phyloP scores from a whole-genome alignment of 148 eudicot genomes.

The Chenopodium berlandieri region DNA sequence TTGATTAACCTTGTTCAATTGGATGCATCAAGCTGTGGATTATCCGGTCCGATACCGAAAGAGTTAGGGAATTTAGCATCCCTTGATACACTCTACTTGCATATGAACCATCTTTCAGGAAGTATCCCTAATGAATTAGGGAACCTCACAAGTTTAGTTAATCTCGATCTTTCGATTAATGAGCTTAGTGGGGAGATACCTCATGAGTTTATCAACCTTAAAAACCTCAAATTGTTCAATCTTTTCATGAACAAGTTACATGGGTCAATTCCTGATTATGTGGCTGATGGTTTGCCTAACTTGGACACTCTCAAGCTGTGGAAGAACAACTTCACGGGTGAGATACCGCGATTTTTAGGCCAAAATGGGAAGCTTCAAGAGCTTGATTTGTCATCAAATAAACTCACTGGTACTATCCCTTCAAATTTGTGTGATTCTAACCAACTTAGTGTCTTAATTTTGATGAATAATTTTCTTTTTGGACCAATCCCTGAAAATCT shows the following conservation, averaged over 20 bases:
- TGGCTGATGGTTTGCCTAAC: constrained; percentile 55
- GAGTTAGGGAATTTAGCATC: constrained; percentile 63
- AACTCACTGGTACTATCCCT: constrained; percentile 95
- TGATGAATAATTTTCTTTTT: constrained; percentile 72
- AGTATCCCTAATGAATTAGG: constrained; percentile 66
- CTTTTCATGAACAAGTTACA: constrained; percentile 81
- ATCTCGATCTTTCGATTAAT: constrained; percentile 80
- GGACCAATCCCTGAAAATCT: constrained; percentile 71
- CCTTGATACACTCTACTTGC: constrained; percentile 63
- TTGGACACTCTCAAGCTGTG: constrained; percentile 62
- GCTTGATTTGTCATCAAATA: constrained; percentile 86
- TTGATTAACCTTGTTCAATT: constrained; percentile 60
- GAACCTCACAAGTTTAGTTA: constrained; percentile 54
- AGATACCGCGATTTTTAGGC: constrained; percentile 70
- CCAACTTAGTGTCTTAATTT: constrained; percentile 60
- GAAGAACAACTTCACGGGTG: constrained; percentile 92
- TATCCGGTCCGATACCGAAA: constrained; percentile 65
- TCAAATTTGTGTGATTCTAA: constrained; percentile 63
- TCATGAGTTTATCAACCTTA: constrained; percentile 48
- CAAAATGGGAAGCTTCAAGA: constrained; percentile 50
- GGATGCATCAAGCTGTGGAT: constrained; percentile 62
- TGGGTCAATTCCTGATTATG: constrained; percentile 80
- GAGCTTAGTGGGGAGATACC: constrained; percentile 79
- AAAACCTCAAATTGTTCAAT: constrained; percentile 53
- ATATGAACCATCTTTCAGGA: constrained; percentile 67